Evolutionary conservation across 31 red algal genomes (phyloP).

Genomic region (Porphyra umbilicalis): DNA sequence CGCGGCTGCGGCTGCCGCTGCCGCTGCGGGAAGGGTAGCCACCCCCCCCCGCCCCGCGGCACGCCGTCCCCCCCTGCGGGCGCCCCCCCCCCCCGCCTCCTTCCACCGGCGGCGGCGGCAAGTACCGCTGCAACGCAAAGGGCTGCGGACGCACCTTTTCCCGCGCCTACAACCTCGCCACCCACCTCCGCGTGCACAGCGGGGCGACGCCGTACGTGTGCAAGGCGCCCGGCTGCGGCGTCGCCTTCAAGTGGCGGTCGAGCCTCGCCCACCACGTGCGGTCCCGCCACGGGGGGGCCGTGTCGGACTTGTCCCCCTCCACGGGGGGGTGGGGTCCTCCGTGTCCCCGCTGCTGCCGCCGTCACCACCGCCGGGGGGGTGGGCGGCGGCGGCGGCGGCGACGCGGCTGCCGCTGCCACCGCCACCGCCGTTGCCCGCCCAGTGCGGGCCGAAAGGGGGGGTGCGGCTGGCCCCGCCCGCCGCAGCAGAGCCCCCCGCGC

Average conservation of each 20-base stretch:
- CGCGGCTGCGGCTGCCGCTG: neutral
- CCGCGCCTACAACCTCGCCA: neutral
- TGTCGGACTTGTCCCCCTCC: neutral
- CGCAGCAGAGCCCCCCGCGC: neutral
- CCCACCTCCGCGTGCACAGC: conserved; percentile 18
- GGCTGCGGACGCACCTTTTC: neutral
- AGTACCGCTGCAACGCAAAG: neutral
- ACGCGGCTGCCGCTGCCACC: neutral
- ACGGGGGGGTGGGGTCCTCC: neutral
- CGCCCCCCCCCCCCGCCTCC: neutral
- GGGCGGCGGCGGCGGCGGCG: neutral
- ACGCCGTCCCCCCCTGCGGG: neutral
- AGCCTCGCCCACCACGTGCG: conserved; percentile 21
- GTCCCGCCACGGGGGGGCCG: neutral
- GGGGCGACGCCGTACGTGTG: conserved; percentile 34
- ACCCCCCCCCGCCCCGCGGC: neutral
- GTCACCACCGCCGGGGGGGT: neutral
- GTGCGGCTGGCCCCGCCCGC: neutral
- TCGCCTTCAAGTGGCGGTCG: conserved; percentile 25
- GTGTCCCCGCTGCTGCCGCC: too few species aligned
- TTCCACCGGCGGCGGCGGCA: neutral
- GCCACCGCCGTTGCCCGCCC: neutral
- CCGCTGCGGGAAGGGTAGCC: neutral
- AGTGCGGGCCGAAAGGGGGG: neutral
- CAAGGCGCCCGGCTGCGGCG: conserved; percentile 12